These are phyloP conservation scores for Blastocystis sp. DNA, from an alignment of 352 stramenopile species.

Conservation along the genomic window DNA sequence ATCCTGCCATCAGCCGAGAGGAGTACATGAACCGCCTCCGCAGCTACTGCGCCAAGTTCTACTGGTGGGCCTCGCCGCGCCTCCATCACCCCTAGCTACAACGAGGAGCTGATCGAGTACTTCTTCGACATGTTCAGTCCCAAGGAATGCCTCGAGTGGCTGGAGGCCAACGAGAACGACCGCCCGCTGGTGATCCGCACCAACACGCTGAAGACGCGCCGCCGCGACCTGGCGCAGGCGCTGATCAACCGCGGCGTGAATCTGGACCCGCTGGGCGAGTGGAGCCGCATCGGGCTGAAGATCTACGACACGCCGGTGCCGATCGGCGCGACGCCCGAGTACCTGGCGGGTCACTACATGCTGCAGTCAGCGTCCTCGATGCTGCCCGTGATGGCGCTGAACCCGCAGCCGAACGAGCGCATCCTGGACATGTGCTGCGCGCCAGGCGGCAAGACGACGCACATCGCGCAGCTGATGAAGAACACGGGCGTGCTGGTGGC, in stretches of 20 bases:
- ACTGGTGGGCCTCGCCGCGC: neutral
- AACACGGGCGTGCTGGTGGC: slow-evolving; percentile 96
- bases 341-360: slow-evolving; percentile 99
- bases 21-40: slow-evolving; percentile 88
- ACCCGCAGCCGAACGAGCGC: slow-evolving; percentile 89
- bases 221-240: slow-evolving; percentile 93
- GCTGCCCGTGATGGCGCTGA: slow-evolving; percentile 94
- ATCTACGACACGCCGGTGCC: slow-evolving; percentile 95
- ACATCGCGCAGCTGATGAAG: slow-evolving; percentile 98
- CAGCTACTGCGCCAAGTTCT: slow-evolving; percentile 68
- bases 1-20: slow-evolving; percentile 84
- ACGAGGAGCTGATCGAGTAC: slow-evolving; percentile 94
- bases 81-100: slow-evolving; percentile 79
- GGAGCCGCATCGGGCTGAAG: slow-evolving; percentile 97
- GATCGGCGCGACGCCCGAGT: slow-evolving; percentile 98
- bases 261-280: slow-evolving; percentile 93
- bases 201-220: slow-evolving; percentile 98
- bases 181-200: slow-evolving; percentile 94
- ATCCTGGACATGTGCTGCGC: slow-evolving; percentile 96
- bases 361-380: slow-evolving; percentile 94
- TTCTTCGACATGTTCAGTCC: slow-evolving; percentile 77
- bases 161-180: slow-evolving; percentile 94
- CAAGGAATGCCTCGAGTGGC: slow-evolving; percentile 86
- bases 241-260: slow-evolving; percentile 97
- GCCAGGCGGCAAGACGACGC: slow-evolving; percentile 97